Percentiles rank a stretch among this genome's conserved stretches.
phyloP scores from a whole-genome alignment of 306 rosid species.

The Trifolium repens region DNA sequence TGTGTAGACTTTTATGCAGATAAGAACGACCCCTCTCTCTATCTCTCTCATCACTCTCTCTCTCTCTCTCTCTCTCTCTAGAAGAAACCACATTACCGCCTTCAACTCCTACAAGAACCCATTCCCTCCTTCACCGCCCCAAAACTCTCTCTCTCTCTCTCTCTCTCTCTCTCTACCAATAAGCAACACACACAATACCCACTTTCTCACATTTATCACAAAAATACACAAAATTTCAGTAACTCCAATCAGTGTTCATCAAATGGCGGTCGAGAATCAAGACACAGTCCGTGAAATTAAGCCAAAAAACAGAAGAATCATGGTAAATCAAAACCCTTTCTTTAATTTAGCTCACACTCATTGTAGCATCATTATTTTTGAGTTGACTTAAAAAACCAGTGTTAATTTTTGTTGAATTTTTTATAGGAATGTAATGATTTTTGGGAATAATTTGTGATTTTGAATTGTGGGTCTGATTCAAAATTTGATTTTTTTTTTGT shows the following conservation, averaged over 20 bases:
- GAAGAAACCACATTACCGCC: constrained; percentile 46
- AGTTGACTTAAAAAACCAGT: neutral
- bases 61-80: constrained; percentile 39
- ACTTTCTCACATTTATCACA: constrained; percentile 29
- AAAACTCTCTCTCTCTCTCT: constrained; percentile 31
- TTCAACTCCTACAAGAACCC: constrained; percentile 61
- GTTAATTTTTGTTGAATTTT: neutral
- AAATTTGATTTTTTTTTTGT: neutral
- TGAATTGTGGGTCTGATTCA: constrained; percentile 35
- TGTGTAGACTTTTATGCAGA: constrained; percentile 67
- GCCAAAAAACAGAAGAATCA: constrained; percentile 85
- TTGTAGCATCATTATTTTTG: neutral
- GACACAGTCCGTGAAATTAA: constrained; percentile 79
- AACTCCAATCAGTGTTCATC: constrained; percentile 33
- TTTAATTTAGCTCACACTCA: neutral
- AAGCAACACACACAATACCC: neutral
- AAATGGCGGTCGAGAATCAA: constrained; percentile 88
- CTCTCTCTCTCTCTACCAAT: constrained; percentile 37
- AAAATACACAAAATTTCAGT: constrained; percentile 7
- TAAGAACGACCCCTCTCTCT: constrained; percentile 64
- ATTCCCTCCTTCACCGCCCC: constrained; percentile 58
- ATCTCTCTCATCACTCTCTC: constrained; percentile 34
- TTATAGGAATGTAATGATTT: constrained; percentile 24
- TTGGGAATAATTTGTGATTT: constrained; percentile 2
- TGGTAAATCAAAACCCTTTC: constrained; percentile 44